phyloP scores from a whole-genome alignment of 495 filamentous ascomycete species.

The Tuber umbilicatum region DNA sequence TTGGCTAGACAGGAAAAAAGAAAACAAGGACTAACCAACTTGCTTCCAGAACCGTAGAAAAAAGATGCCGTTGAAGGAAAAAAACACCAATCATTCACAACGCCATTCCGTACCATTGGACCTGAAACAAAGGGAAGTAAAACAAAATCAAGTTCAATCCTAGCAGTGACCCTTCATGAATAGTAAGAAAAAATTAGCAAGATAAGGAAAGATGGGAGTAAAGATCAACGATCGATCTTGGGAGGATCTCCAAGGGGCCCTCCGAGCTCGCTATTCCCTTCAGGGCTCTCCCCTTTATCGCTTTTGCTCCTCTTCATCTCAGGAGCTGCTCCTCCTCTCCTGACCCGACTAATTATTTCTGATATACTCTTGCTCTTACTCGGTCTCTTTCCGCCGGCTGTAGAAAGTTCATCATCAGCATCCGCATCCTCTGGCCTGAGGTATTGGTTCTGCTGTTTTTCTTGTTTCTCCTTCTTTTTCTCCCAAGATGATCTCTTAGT shows the following conservation, averaged over 20 bases:
- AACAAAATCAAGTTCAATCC: slow-evolving; percentile 23
- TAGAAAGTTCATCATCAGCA: slow-evolving; percentile 41
- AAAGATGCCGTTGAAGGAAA: slow-evolving; percentile 13
- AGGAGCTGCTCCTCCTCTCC: slow-evolving; percentile 27
- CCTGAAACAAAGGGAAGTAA: slow-evolving; percentile 25
- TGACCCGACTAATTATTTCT: slow-evolving; percentile 37
- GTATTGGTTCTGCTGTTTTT: slow-evolving; percentile 26
- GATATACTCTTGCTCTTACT: slow-evolving; percentile 40
- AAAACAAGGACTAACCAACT: slow-evolving; percentile 13
- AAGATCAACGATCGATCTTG: slow-evolving; percentile 11
- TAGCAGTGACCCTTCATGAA: slow-evolving; percentile 10
- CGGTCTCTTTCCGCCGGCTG: slow-evolving; percentile 35
- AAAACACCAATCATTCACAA: slow-evolving; percentile 27
- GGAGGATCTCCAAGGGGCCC: not conserved
- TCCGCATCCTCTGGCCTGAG: slow-evolving; percentile 38
- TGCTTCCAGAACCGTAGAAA: slow-evolving; percentile 29
- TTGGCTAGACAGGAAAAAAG: slow-evolving; percentile 12
- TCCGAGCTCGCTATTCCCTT: slow-evolving; percentile 7
- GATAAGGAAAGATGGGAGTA: slow-evolving; percentile 13
- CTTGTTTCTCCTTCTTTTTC: slow-evolving; percentile 39
- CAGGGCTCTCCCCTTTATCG: slow-evolving; percentile 26
- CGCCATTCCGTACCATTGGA: slow-evolving; percentile 29
- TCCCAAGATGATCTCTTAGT: slow-evolving; percentile 39
- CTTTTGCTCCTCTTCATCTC: slow-evolving; percentile 43
- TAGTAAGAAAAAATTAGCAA: slow-evolving; percentile 18